Percentiles rank a stretch among this genome's conserved stretches.
Evolutionary conservation across 768 basidiomycete genomes (phyloP).

Genomic region (Floccularia luteovirens): DNA sequence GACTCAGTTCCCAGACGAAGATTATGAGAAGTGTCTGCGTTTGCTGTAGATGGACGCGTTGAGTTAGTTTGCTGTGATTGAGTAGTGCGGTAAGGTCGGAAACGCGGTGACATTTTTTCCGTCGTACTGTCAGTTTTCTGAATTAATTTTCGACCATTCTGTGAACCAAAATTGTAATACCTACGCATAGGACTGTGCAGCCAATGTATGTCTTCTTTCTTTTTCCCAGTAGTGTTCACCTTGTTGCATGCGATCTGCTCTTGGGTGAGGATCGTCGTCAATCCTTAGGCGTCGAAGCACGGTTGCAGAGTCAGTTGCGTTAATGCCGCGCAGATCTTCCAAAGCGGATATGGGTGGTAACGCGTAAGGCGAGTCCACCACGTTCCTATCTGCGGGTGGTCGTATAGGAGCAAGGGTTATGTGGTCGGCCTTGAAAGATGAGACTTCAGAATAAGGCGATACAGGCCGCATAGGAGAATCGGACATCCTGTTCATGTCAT

Average conservation of each 20-base stretch:
- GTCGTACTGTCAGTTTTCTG: too few species aligned
- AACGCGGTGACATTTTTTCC: slow-evolving; percentile 18
- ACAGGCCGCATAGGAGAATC: too few species aligned
- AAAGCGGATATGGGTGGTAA: slow-evolving; percentile 65
- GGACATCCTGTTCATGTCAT: too few species aligned
- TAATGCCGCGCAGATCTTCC: slow-evolving; percentile 51
- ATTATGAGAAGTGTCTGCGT: not conserved
- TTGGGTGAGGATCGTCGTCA: slow-evolving; percentile 34
- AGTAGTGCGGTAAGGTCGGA: slow-evolving; percentile 19
- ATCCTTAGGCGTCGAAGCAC: slow-evolving; percentile 58
- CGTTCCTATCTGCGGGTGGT: slow-evolving; percentile 15
- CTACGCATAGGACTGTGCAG: slow-evolving; percentile 24
- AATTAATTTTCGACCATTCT: too few species aligned
- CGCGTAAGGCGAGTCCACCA: slow-evolving; percentile 36
- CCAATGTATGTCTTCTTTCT: slow-evolving; percentile 36
- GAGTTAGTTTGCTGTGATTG: slow-evolving; percentile 15
- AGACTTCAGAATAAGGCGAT: not conserved
- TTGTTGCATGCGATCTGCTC: slow-evolving; percentile 13
- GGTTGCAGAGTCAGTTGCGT: slow-evolving; percentile 50
- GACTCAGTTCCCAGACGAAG: not conserved
- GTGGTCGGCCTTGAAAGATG: slow-evolving; percentile 13
- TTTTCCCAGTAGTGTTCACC: slow-evolving; percentile 24
- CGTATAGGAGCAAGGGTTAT: slow-evolving; percentile 36
- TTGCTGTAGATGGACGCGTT: slow-evolving; percentile 4
- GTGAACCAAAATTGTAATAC: slow-evolving; percentile 1